A percentile compares a stretch with the other conserved stretches of the same genome.
These are phyloP conservation scores for Butyriboletus loyo DNA, from an alignment of 768 basidiomycete species.

Conservation along the genomic window DNA sequence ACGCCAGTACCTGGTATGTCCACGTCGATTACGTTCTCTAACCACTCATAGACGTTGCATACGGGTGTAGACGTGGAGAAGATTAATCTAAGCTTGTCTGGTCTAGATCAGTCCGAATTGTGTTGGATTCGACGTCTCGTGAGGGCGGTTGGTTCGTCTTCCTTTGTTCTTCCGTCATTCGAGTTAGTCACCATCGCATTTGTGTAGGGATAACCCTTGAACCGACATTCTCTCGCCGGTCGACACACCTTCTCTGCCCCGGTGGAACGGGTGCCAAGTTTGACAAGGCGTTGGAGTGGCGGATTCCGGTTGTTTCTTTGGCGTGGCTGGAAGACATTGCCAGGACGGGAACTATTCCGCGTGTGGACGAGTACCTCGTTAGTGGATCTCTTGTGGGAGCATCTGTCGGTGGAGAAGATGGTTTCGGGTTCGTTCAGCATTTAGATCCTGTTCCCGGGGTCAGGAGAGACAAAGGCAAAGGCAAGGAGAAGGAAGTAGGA, in stretches of 20 bases:
- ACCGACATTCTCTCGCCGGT: constrained; percentile 57
- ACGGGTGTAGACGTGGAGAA: constrained; percentile 48
- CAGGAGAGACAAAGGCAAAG: constrained; percentile 29
- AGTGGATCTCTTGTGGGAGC: constrained; percentile 34
- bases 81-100: constrained; percentile 67
- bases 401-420: constrained; percentile 33
- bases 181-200: not conserved
- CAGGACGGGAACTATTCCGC: constrained; percentile 46
- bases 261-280: constrained; percentile 68
- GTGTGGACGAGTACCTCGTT: constrained; percentile 33
- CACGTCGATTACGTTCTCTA: not conserved
- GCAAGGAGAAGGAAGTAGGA: constrained; percentile 32
- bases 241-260: constrained; percentile 82
- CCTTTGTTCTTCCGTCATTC: not conserved
- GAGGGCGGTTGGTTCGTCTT: constrained; percentile 21
- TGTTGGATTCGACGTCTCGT: constrained; percentile 49
- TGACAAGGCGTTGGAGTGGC: constrained; percentile 78
- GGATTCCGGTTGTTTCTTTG: constrained; percentile 65
- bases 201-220: constrained; percentile 51
- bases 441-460: constrained; percentile 3
- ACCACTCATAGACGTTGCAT: not conserved
- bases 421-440: constrained; percentile 13
- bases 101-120: constrained; percentile 66
- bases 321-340: constrained; percentile 68
- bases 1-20: constrained; percentile 58